A percentile compares a stretch with the other conserved stretches of the same genome.
Conservation (phyloP, 2,329 filamentous ascomycete genomes). For the Celoporthe dispersa region DNA sequence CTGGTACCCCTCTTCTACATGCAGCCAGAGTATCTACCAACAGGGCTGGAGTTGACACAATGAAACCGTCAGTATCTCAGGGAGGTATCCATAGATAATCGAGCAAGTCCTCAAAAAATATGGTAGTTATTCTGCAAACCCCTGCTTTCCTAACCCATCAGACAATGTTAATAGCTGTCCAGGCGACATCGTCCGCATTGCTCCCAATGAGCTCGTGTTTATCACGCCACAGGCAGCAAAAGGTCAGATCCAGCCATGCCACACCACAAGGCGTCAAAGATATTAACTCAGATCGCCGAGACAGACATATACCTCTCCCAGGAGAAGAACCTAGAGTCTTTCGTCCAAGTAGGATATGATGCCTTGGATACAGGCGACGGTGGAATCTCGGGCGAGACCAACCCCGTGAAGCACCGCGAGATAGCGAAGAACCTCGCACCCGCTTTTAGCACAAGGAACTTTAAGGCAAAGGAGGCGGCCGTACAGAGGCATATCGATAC, state of each 20-base stretch:
- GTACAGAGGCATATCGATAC: conserved; percentile 26
- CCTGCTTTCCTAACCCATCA: background rate
- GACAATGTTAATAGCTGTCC: background rate
- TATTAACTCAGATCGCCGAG: background rate
- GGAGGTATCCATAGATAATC: conserved; percentile 1
- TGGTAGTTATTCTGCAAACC: background rate
- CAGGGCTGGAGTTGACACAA: no score
- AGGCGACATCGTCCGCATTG: conserved; percentile 6
- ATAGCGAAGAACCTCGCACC: conserved; percentile 27
- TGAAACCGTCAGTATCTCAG: background rate
- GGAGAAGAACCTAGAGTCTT: conserved; percentile 23
- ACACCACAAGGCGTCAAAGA: no score
- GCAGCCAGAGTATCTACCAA: no score
- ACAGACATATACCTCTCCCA: conserved; percentile 27
- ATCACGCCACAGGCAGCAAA: background rate
- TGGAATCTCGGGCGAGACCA: conserved; percentile 23
- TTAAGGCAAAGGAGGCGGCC: conserved; percentile 22
- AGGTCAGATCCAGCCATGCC: background rate
- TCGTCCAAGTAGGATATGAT: conserved; percentile 23
- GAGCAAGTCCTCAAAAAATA: background rate
- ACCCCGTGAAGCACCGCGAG: conserved; percentile 24
- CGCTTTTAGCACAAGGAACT: conserved; percentile 26
- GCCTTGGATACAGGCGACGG: conserved; percentile 18
- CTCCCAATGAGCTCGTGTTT: background rate
- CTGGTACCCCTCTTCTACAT: background rate